A percentile compares a stretch with the other conserved stretches of the same genome.
Conservation (phyloP, 371 early-diverging fungal genomes). For the Mortierella sp. region DNA sequence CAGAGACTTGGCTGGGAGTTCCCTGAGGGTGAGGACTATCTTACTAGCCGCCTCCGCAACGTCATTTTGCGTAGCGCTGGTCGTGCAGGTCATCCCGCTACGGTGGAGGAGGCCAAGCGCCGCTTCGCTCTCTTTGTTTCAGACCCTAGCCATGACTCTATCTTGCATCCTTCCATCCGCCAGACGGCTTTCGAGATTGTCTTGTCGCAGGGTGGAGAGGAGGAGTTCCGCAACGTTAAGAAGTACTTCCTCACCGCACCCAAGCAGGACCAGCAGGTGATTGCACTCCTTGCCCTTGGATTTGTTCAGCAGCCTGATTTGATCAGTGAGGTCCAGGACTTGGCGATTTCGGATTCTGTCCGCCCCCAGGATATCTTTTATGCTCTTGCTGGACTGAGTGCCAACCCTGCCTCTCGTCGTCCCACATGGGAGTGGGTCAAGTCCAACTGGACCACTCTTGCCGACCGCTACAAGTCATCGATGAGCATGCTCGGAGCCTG, state of each 20-base stretch:
- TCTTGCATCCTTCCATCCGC: constrained; percentile 86
- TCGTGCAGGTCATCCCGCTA: constrained; percentile 50
- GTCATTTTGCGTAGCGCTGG: constrained; percentile 60
- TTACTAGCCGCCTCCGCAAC: constrained; percentile 56
- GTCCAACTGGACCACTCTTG: constrained; percentile 74
- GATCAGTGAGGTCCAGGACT: constrained; percentile 68
- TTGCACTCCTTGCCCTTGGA: constrained; percentile 82
- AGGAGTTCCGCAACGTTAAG: constrained; percentile 81
- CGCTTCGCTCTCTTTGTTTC: constrained; percentile 69
- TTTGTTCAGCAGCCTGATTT: constrained; percentile 68
- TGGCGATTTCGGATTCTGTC: constrained; percentile 76
- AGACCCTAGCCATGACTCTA: constrained; percentile 65
- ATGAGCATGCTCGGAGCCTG: constrained; percentile 80
- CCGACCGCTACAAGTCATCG: constrained; percentile 74
- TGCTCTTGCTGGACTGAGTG: constrained; percentile 59
- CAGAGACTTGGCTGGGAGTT: constrained; percentile 68
- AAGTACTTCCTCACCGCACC: constrained; percentile 75
- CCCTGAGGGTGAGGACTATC: constrained; percentile 56
- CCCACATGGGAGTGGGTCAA: constrained; percentile 84
- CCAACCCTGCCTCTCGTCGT: constrained; percentile 71
- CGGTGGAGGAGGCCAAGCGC: constrained; percentile 65
- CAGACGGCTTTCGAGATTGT: constrained; percentile 81
- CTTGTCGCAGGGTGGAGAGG: constrained; percentile 71
- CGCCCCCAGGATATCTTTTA: constrained; percentile 86
- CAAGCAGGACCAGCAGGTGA: constrained; percentile 80